These are phyloP conservation scores for Astrocystis sublimbata DNA, from an alignment of 495 filamentous ascomycete species.

Conservation along the genomic window DNA sequence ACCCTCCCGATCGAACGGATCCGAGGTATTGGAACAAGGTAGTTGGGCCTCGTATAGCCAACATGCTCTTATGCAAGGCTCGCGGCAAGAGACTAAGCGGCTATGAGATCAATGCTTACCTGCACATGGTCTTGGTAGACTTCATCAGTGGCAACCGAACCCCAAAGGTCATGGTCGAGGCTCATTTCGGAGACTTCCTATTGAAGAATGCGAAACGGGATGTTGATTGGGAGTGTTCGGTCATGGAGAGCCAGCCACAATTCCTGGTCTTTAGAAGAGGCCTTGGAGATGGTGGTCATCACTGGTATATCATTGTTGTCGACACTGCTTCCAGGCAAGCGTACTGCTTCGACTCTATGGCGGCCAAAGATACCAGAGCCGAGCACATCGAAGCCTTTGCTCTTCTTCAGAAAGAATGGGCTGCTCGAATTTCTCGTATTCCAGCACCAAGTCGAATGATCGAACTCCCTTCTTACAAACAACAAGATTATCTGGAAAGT, in stretches of 20 bases:
- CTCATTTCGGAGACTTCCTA: not conserved
- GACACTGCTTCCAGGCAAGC: not conserved
- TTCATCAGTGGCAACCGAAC: not conserved
- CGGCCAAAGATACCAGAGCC: not conserved
- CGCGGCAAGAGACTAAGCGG: not conserved
- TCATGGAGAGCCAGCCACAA: not conserved
- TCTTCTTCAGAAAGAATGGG: not conserved
- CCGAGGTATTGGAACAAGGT: not conserved
- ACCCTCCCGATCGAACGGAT: not conserved
- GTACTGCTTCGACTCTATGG: slow-evolving; percentile 10
- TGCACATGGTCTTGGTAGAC: slow-evolving; percentile 7
- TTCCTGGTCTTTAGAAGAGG: slow-evolving; percentile 7
- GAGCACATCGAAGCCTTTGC: slow-evolving; percentile 3
- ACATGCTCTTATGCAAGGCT: slow-evolving; percentile 3
- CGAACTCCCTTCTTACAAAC: not conserved
- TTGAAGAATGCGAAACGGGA: not conserved
- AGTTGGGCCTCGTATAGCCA: slow-evolving; percentile 4
- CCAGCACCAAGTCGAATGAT: not conserved
- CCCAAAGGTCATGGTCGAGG: not conserved
- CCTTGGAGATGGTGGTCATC: not conserved
- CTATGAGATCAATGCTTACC: not conserved
- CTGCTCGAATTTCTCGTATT: not conserved
- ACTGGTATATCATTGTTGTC: slow-evolving; percentile 11
- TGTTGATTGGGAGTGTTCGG: not conserved
- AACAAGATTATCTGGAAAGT: not conserved